Percentiles rank a stretch among this genome's conserved stretches.
Conservation (phyloP, 2,329 filamentous ascomycete species). For the Apiospora pterosperma region DNA sequence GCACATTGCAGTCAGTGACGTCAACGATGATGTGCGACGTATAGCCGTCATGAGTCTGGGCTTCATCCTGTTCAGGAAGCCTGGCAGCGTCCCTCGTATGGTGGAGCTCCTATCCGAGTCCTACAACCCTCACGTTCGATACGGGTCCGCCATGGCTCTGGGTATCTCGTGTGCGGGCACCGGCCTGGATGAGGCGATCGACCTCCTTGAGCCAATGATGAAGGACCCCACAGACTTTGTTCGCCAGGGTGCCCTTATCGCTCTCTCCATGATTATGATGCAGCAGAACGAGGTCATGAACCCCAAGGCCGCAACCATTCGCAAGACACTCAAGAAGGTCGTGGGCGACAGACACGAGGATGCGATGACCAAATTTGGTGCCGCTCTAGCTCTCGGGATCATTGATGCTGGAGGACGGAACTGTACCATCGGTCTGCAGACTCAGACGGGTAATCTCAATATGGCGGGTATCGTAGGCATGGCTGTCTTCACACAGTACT, state of each 20-base stretch:
- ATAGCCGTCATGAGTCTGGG: slow-evolving; percentile 97
- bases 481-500: slow-evolving; percentile 98
- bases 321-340: slow-evolving; percentile 92
- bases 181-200: slow-evolving; percentile 91
- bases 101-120: slow-evolving; percentile 97
- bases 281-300: slow-evolving; percentile 99
- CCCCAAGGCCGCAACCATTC: slow-evolving; percentile 85
- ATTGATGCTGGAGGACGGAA: slow-evolving; percentile 97
- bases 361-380: slow-evolving; percentile 99
- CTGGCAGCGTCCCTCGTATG: slow-evolving; percentile 95
- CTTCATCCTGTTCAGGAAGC: slow-evolving; percentile 98
- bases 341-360: slow-evolving; percentile 94
- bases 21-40: slow-evolving; percentile 93
- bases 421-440: slow-evolving; percentile 96
- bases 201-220: slow-evolving; percentile 97
- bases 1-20: slow-evolving; percentile 95
- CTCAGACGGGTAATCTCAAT: slow-evolving; percentile 96
- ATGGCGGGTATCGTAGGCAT: slow-evolving; percentile 98
- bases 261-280: slow-evolving; percentile 97
- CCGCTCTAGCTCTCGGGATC: slow-evolving; percentile 89
- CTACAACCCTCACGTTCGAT: slow-evolving; percentile 97
- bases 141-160: slow-evolving; percentile 96
- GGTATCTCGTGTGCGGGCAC: slow-evolving; percentile 98
- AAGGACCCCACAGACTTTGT: slow-evolving; percentile 99
- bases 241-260: slow-evolving; percentile 90